phyloP scores from a whole-genome alignment of 2,329 filamentous ascomycete species.

The Nemania bipapillata region DNA sequence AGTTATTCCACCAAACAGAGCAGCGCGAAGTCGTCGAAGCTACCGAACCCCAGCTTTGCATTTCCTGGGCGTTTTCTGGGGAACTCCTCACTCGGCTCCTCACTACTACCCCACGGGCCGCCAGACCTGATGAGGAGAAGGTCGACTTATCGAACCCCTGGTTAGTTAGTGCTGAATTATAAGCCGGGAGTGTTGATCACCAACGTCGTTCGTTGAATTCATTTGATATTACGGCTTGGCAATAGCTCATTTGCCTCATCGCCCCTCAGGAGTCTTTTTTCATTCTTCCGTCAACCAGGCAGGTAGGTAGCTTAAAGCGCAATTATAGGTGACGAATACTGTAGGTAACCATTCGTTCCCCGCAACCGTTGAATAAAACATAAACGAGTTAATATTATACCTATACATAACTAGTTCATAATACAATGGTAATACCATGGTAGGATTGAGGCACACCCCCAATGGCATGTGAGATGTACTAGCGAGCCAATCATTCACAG shows the following conservation, averaged over 20 bases:
- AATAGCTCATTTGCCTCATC: background rate
- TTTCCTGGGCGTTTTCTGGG: constrained; percentile 23
- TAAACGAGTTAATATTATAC: background rate
- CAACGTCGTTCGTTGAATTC: background rate
- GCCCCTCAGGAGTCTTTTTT: background rate
- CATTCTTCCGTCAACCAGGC: constrained; percentile 24
- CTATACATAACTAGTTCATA: constrained; percentile 16
- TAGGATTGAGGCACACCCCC: constrained; percentile 5
- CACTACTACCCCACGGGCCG: constrained; percentile 37
- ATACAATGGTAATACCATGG: background rate
- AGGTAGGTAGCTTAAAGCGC: background rate
- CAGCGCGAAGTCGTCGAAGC: background rate
- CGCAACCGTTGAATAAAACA: background rate
- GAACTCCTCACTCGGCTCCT: constrained; percentile 4
- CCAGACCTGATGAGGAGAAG: constrained; percentile 30
- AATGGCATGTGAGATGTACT: constrained; percentile 5
- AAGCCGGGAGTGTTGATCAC: constrained; percentile 8
- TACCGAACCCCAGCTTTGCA: constrained; percentile 22
- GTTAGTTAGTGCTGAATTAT: constrained; percentile 21
- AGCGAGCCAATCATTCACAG: constrained; percentile 39
- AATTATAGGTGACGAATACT: background rate
- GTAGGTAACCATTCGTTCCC: background rate
- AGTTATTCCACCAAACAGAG: constrained; percentile 41
- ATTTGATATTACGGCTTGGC: constrained; percentile 22
- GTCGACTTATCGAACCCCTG: background rate